Base-by-base conservation (phyloP, 257 asterid species). In the Avicennia marina region DNA sequence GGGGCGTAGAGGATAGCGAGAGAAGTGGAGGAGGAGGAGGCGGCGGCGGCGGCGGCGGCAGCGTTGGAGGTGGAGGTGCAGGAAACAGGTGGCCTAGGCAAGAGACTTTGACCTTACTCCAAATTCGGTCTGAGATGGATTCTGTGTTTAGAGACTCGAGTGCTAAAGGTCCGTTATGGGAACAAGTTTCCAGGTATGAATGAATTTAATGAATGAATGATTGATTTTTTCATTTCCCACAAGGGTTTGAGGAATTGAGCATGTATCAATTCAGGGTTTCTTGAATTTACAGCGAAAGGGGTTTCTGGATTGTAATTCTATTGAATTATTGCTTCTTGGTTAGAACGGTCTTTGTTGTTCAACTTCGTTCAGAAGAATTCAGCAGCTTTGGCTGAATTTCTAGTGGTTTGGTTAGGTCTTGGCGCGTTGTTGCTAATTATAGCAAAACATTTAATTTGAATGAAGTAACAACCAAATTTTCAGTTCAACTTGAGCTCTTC, bases 81-180 rank as follows among this genome's bases (percentile, higher is more conserved):
- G 89, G 95, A 32, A 87, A 82, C 65, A 77, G 98, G 70, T 87
- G 98, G 98, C 98, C 98, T 27, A 73, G 96, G 66, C 94, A 87
- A 26, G 98, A 90, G 65, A 90, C 98, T 33, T 58, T 87, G 66
- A 90, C 94, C 1, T 71, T 90, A 6, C 75, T 90, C 38, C 87
- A 83, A 76, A 87, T 90, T 52, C 76, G 98, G 16, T 85, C 95
- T 0, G 98, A 90, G 25, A 90, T 90, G 98, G 98, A 84, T 56
- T 82, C 38, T 42, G 75, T 67, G 52, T 90, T 90, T 70, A 61
- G 78, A 58, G 98, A 90, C 68, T 84, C 98, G 11, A 87, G 81
- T 60, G 87, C 82, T 55, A 90, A 90, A 83, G 95, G 94, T 33
- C 98, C 98, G 62, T 81, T 90, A 58, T 90, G 98, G 98, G 98